Base-by-base conservation (phyloP, 768 basidiomycete genomes). In the Collybia sp. region DNA sequence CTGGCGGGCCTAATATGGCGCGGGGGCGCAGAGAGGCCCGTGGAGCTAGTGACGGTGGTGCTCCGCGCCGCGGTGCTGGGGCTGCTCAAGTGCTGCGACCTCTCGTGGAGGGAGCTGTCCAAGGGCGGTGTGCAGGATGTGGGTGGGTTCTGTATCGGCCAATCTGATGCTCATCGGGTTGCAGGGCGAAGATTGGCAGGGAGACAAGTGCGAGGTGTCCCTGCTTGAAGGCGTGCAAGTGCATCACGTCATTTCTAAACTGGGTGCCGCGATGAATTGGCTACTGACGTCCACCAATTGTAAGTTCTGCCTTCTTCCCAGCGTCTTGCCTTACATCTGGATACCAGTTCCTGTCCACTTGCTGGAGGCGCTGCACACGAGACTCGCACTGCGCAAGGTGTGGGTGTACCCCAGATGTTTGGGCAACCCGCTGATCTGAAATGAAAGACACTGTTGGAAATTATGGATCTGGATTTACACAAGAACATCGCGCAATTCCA, bases 151-250 rank as follows among this genome's bases (percentile, higher is more conserved):
- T 48, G 38, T 42, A 48, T 47, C 48, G 50, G 51, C 16, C 40
- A 39, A 39, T 37, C 18, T 43, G 45, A 41, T n/a, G 43, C 53
- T 30, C 34, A 49, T 30, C 44, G 30, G 43, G 40, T 37, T 49
- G 40, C 43, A 92, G 90, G 71, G 78, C 49, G 91, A 93, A 71
- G 90, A 93, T 55, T 91, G 88, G 83, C 88, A 91, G 61, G 76
- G 85, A 47, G 93, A 96, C 52, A 93, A 93, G 65, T 86, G 83
- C 54, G 91, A 91, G 15, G 73, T 94, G 0, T 78, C 82, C 0
- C 68, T 94, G 4, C 70, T 83, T 9, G 88, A 93, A 64, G 71
- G 74, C 6, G 61, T 83, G 19, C 73, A 80, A 13, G 75, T 78
- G 13, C 68, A 69, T 40, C 72, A 75, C 46, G 62, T 88, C 18